Base-by-base conservation (phyloP, 2,329 filamentous ascomycete species). In the Penicillium sp. region DNA sequence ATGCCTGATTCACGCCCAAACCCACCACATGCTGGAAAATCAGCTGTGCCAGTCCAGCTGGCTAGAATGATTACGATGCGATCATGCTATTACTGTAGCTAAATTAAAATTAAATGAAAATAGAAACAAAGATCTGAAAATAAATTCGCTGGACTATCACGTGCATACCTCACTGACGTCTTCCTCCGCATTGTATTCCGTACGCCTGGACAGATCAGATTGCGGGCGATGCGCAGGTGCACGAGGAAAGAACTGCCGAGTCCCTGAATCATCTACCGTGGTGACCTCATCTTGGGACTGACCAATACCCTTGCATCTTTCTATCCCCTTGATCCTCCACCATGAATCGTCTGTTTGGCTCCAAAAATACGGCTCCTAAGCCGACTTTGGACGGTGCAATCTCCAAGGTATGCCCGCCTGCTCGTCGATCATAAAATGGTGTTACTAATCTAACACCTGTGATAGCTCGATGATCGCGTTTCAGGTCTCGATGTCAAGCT, bases 291-390 rank as follows among this genome's bases (percentile, higher is more conserved):
- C 35, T 22, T 13, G n/a, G 14, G 14, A 35, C n/a, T 20, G 14
- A 35, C n/a, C 23, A 35, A 17, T 30, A 25, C 23, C 35, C 29
- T n/a, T n/a, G n/a, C n/a, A 17, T 40, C 25, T 35, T n/a, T 26
- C 27, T 30, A 4, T 26, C 25, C 35, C 20, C 26, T 29, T 27
- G 31, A 32, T 15, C 32, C 31, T 12, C 12, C 66, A 73, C 38
- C 47, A 96, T 98, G 92, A 96, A 98, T 66, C 85, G 92, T 56
- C 76, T 98, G 54, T 98, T 98, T 65, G 92, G 92, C 62, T 77
- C 83, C 54, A 92, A 89, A 70, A 83, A 78, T 68, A 82, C 84
- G 50, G 82, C 81, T 47, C 89, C 92, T 37, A 96, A 96, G 69
- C 87, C 92, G 10, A 90, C 85, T 34, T 84, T 95, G 52, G 79